These are phyloP conservation scores for Picea abies DNA, from an alignment of 83 land plant species.

Conservation along the genomic window DNA sequence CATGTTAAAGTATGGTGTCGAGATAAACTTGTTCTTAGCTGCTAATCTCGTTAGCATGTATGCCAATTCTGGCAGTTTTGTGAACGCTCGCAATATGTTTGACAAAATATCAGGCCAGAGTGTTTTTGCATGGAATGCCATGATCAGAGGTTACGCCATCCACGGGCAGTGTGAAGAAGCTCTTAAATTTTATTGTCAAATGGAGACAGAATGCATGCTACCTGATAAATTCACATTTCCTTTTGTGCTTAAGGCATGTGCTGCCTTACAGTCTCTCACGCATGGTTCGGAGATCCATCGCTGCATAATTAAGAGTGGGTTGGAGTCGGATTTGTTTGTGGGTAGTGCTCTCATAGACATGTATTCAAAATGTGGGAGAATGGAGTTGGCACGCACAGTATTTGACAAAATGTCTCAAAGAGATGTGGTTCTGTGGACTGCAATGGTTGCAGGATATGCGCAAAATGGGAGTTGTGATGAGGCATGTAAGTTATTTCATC, in stretches of 20 bases:
- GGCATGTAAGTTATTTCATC: slow-evolving; percentile 26
- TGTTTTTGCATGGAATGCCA: slow-evolving; percentile 26
- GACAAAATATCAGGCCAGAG: slow-evolving; percentile 14
- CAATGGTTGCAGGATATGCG: slow-evolving; percentile 25
- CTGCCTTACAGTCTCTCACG: slow-evolving; percentile 1
- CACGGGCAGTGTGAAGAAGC: neutral
- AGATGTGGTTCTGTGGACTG: slow-evolving; percentile 39
- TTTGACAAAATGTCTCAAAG: slow-evolving; percentile 39
- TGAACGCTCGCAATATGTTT: slow-evolving; percentile 24
- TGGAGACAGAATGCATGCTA: slow-evolving; percentile 17
- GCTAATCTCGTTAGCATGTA: slow-evolving; percentile 28
- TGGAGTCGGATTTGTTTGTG: slow-evolving; percentile 29
- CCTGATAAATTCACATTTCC: slow-evolving; percentile 34
- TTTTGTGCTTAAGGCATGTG: slow-evolving; percentile 34
- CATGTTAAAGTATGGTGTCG: neutral
- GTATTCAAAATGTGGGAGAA: slow-evolving; percentile 33
- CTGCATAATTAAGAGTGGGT: slow-evolving; percentile 21
- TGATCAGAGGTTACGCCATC: slow-evolving; percentile 28
- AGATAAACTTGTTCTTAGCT: slow-evolving; percentile 7
- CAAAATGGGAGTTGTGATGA: slow-evolving; percentile 26
- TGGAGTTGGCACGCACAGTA: slow-evolving; percentile 32
- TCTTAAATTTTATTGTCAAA: slow-evolving; percentile 11
- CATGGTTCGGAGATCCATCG: slow-evolving; percentile 36
- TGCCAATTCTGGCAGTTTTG: slow-evolving; percentile 16
- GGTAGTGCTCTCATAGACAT: slow-evolving; percentile 34